Base-by-base conservation (phyloP, 139 green algal genomes). In the Chlamydomonas sp. region DNA sequence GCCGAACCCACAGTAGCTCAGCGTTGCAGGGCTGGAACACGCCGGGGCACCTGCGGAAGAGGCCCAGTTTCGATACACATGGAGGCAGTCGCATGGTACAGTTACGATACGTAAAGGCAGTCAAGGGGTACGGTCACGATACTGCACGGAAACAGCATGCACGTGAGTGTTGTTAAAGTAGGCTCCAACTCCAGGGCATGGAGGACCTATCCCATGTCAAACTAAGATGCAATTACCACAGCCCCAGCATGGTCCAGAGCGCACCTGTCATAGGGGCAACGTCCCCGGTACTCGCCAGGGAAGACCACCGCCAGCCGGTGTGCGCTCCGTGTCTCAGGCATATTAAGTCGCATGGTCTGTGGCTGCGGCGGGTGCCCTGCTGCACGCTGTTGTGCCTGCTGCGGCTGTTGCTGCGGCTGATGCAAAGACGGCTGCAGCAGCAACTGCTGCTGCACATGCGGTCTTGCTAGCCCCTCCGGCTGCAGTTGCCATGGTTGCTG, bases 11-110 rank as follows among this genome's bases (percentile, higher is more conserved):
- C 17, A 69, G 18, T 9, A 91, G 83, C 16, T 1, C 14, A 0
- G 60, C 87, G 31, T 84, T 69, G 73, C 90, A 93, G 2, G 87
- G 31, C 18, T 88, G 69, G 80, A 88, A 93, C n/a, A 93, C 84
- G 60, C 90, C 90, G 20, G 90, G 90, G 71, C 90, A 93, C 58
- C 90, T 91, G 85, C 67, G 10, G 73, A 60, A 5, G 58, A 57
- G 12, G 16, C 64, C 5, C 16, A 49, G 49, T 15, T 7, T 72
- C 7, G 59, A 68, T 14, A 67, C 68, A 63, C 12, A 64, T 79
- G 10, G 2, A n/a, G n/a, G 20, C 2, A 18, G 77, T 9, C 3
- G 8, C 10, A 66, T 78, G 57, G 59, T 58, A 5, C 7, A 2
- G 8, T 78, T 5, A 62, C 57, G 67, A 16, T 71, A 16, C 4